Conservation (phyloP, 2,329 filamentous ascomycete species). For the Hypocrella siamensis region DNA sequence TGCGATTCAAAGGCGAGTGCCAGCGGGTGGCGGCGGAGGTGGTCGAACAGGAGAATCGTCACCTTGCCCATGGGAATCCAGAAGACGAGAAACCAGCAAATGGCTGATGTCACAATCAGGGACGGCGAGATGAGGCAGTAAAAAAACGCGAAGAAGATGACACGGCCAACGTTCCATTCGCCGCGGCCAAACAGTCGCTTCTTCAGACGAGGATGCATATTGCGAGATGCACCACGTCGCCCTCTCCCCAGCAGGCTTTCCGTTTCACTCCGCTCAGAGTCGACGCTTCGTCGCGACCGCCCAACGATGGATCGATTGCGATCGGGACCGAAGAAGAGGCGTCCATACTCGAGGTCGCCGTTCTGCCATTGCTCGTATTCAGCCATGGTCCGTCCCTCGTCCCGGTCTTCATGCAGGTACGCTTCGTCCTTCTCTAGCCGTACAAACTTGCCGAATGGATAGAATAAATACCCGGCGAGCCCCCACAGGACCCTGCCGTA, state of each 20-base stretch:
- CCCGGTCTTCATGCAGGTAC: conserved; percentile 86
- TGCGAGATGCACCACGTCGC: conserved; percentile 31
- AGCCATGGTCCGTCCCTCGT: conserved; percentile 90
- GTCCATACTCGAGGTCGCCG: conserved; percentile 87
- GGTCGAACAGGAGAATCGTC: conserved; percentile 75
- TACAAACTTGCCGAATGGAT: conserved; percentile 94
- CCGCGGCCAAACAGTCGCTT: conserved; percentile 85
- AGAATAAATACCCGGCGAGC: conserved; percentile 74
- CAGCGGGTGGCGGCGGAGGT: conserved; percentile 81
- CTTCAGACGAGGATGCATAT: conserved; percentile 38
- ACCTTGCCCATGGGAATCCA: conserved; percentile 98
- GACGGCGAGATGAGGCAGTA: conserved; percentile 82
- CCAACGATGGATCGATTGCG: conserved; percentile 67
- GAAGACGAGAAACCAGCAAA: conserved; percentile 96
- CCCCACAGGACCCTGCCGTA: conserved; percentile 80
- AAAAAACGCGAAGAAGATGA: conserved; percentile 94
- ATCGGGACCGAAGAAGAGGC: conserved; percentile 86
- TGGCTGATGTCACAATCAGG: conserved; percentile 67
- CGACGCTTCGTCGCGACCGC: conserved; percentile 72
- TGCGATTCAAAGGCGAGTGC: conserved; percentile 90
- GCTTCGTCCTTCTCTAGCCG: conserved; percentile 85
- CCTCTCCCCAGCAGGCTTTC: conserved; percentile 67
- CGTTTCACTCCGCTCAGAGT: conserved; percentile 70
- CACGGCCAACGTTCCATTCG: conserved; percentile 85
- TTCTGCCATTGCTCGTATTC: conserved; percentile 99